These are phyloP conservation scores for Debaryomycetaceae sp. DNA, from an alignment of 1,139 yeast genomes.

Conservation along the genomic window DNA sequence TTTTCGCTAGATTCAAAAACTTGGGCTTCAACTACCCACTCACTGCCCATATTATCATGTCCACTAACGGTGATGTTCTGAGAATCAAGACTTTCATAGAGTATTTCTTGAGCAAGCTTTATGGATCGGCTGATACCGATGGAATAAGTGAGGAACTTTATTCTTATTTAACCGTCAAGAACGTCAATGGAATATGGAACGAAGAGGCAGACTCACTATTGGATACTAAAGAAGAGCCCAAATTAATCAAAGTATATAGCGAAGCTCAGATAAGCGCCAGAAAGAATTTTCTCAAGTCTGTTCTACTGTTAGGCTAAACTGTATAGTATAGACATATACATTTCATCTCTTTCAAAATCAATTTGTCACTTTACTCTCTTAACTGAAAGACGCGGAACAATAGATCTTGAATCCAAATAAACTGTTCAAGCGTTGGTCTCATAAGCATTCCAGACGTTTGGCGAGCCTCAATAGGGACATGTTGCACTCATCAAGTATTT, in stretches of 20 bases:
- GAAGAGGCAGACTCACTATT: slow-evolving; percentile 19
- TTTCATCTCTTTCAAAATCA: not conserved
- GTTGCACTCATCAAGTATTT: no score
- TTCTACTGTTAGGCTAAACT: not conserved
- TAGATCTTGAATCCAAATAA: no score
- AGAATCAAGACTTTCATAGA: slow-evolving; percentile 11
- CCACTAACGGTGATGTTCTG: slow-evolving; percentile 19
- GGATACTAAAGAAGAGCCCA: slow-evolving; percentile 11
- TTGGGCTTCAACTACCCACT: slow-evolving; percentile 24
- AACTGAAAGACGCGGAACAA: not conserved
- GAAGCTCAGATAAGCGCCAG: slow-evolving; percentile 17
- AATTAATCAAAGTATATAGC: slow-evolving; percentile 19
- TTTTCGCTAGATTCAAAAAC: slow-evolving; percentile 15
- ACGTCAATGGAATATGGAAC: slow-evolving; percentile 27
- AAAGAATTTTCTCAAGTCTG: slow-evolving; percentile 17
- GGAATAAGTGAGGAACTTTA: slow-evolving; percentile 7
- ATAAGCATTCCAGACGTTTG: no score
- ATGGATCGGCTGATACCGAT: slow-evolving; percentile 6
- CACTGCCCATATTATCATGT: slow-evolving; percentile 25
- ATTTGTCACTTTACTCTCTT: not conserved
- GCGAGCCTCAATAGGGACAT: no score
- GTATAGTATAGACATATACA: not conserved
- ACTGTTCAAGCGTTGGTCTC: no score
- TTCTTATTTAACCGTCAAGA: slow-evolving; percentile 9
- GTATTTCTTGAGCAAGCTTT: slow-evolving; percentile 5